Percentiles rank a stretch among this genome's conserved stretches.
Conservation (phyloP, 2,329 filamentous ascomycete genomes). For the Cyclaneusma minus region DNA sequence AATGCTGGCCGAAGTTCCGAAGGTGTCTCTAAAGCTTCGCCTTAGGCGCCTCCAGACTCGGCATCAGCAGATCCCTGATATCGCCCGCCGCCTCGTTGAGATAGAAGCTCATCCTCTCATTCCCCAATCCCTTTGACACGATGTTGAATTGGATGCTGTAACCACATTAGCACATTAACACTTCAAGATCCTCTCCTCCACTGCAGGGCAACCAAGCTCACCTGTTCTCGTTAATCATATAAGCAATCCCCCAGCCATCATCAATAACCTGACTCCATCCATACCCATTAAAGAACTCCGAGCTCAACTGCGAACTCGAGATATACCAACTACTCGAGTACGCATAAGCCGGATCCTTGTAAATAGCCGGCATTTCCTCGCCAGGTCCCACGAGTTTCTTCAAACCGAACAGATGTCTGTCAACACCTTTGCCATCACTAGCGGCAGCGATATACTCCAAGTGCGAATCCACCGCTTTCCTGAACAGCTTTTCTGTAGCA, state of each 20-base stretch:
- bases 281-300: conserved; percentile 97
- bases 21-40: conserved; percentile 74
- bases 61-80: conserved; percentile 71
- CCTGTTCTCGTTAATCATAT: conserved; percentile 99
- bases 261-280: conserved; percentile 98
- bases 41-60: conserved; percentile 66
- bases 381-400: conserved; percentile 76
- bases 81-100: conserved; percentile 87
- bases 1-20: too few relatives aligned
- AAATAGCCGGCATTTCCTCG: conserved; percentile 70
- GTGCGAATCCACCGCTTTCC: conserved; percentile 66
- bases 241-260: conserved; percentile 90
- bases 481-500: conserved; percentile 59
- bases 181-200: conserved; percentile 1
- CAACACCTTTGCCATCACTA: conserved; percentile 82
- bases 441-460: conserved; percentile 84
- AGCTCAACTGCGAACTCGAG: conserved; percentile 77
- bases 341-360: conserved; percentile 67
- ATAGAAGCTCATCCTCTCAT: conserved; percentile 88
- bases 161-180: conserved; percentile 10
- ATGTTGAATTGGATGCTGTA: conserved; percentile 91
- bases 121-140: conserved; percentile 82
- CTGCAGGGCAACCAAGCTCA: conserved; percentile 21
- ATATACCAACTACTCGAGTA: conserved; percentile 87
- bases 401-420: conserved; percentile 91